Evolutionary conservation across 495 filamentous ascomycete species (phyloP).

Genomic region (Penicillium cosmopolitanum): DNA sequence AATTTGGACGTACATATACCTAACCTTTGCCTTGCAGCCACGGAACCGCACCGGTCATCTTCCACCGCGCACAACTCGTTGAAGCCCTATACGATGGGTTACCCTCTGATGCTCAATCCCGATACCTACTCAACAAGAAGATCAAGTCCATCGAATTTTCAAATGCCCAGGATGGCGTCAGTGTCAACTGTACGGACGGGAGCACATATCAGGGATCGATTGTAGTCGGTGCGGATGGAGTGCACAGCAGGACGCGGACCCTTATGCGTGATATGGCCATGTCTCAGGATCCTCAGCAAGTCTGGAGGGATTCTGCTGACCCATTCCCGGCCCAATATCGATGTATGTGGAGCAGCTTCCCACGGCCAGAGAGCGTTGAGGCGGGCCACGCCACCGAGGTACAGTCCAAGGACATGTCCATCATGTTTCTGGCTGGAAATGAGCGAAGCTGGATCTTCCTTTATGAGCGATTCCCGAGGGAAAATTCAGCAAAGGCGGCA

Average conservation of each 20-base stretch:
- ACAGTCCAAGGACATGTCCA: background rate
- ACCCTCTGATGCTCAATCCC: background rate
- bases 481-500: background rate
- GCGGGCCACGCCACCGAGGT: background rate
- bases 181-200: background rate
- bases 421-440: slow-evolving; percentile 1
- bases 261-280: background rate
- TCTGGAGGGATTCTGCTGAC: background rate
- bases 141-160: background rate
- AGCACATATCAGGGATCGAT: slow-evolving; percentile 1
- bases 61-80: background rate
- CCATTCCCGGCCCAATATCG: background rate
- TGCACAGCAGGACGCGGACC: background rate
- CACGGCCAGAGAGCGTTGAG: background rate
- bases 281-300: background rate
- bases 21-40: background rate
- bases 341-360: slow-evolving; percentile 2
- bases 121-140: slow-evolving; percentile 2
- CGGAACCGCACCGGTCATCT: background rate
- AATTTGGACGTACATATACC: background rate
- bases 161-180: background rate
- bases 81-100: background rate
- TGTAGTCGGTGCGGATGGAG: background rate
- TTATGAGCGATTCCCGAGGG: background rate
- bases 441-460: background rate